Percentiles rank a stretch among this genome's conserved stretches.
phyloP scores from a whole-genome alignment of 2,329 filamentous ascomycete species.

The Aspergillus sp. region DNA sequence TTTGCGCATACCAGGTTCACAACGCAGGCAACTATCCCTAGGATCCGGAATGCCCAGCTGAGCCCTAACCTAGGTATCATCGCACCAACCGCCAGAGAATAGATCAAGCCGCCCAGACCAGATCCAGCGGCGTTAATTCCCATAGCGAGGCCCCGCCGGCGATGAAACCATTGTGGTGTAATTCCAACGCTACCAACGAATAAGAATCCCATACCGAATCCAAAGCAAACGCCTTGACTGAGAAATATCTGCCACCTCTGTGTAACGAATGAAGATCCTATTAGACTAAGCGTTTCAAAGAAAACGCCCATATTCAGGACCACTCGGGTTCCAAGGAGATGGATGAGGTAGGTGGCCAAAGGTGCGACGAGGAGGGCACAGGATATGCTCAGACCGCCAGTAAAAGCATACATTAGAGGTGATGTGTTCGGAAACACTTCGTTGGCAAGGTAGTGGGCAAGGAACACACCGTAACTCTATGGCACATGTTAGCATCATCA shows the following conservation, averaged over 20 bases:
- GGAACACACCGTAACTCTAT: constrained; percentile 57
- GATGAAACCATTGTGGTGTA: constrained; percentile 63
- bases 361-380: constrained; percentile 59
- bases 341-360: constrained; percentile 54
- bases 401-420: constrained; percentile 58
- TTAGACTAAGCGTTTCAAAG: constrained; percentile 56
- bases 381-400: constrained; percentile 60
- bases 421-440: constrained; percentile 57
- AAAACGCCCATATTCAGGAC: constrained; percentile 57
- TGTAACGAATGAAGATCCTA: constrained; percentile 57
- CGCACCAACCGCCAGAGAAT: constrained; percentile 57
- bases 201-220: constrained; percentile 62
- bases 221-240: constrained; percentile 61
- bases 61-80: constrained; percentile 59
- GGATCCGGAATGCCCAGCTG: constrained; percentile 61
- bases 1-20: constrained; percentile 56
- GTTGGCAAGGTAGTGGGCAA: constrained; percentile 58
- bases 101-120: constrained; percentile 60
- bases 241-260: constrained; percentile 62
- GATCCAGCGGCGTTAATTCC: constrained; percentile 60
- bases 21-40: constrained; percentile 56
- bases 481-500: background rate
- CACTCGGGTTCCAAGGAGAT: constrained; percentile 53
- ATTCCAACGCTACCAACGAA: constrained; percentile 59
- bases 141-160: constrained; percentile 58